A percentile compares a stretch with the other conserved stretches of the same genome.
These are phyloP conservation scores for Reutealis trisperma DNA, from an alignment of 345 rosid genomes.

Conservation along the genomic window DNA sequence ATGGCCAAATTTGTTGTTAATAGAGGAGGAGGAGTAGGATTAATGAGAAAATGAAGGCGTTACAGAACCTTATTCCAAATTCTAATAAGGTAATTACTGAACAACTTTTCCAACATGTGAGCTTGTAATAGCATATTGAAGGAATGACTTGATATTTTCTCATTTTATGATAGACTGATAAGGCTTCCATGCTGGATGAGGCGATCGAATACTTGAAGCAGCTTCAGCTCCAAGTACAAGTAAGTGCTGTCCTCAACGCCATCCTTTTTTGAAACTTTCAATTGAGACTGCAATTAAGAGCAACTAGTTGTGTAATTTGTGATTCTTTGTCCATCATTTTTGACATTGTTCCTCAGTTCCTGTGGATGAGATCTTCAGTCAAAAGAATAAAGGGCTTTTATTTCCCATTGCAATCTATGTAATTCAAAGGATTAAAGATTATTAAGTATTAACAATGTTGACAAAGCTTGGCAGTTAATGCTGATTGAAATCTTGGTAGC, in stretches of 20 bases:
- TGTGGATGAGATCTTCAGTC: neutral
- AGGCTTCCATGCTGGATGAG: constrained; percentile 89
- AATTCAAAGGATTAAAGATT: neutral
- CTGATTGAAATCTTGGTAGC: neutral
- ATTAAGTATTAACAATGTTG: neutral
- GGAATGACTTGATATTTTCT: neutral
- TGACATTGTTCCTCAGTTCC: neutral
- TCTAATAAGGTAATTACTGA: constrained; percentile 70
- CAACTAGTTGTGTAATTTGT: neutral
- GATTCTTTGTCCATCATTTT: neutral
- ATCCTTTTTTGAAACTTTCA: neutral
- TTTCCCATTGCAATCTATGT: neutral
- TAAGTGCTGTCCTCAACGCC: constrained; percentile 14
- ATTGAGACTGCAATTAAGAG: neutral
- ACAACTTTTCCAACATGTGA: neutral
- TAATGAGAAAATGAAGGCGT: constrained; percentile 97
- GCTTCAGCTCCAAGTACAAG: constrained; percentile 90
- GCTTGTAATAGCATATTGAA: neutral
- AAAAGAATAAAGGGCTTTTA: neutral
- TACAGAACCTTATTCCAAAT: constrained; percentile 89
- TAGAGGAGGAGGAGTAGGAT: constrained; percentile 96
- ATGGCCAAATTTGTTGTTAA: constrained; percentile 21
- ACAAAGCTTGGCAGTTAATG: neutral
- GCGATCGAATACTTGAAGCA: constrained; percentile 81
- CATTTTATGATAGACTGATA: constrained; percentile 57